Conservation (phyloP, 768 basidiomycete genomes). For the Leucocoprinus birnbaumii region DNA sequence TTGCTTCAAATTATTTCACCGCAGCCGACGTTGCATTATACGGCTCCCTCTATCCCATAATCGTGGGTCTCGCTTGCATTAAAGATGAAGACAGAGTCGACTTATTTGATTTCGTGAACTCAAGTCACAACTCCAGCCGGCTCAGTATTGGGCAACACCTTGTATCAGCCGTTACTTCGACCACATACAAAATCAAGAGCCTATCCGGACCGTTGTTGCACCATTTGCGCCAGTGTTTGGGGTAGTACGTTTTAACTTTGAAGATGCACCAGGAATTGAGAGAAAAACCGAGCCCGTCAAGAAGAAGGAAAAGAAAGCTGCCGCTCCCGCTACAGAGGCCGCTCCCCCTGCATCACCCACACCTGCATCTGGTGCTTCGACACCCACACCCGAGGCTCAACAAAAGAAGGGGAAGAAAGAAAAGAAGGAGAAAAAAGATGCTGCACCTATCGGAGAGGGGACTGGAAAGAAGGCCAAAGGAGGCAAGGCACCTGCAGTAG, state of each 20-base stretch:
- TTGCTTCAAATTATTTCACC: constrained; percentile 81
- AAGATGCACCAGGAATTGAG: constrained; percentile 69
- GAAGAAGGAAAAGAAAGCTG: constrained; percentile 66
- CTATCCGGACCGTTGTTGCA: constrained; percentile 57
- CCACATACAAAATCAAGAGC: constrained; percentile 77
- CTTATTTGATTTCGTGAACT: neutral
- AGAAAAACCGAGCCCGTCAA: constrained; percentile 71
- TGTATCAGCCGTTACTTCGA: constrained; percentile 92
- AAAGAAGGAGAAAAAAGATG: constrained; percentile 55
- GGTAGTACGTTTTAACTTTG: constrained; percentile 66
- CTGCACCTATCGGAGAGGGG: constrained; percentile 21
- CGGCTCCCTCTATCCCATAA: constrained; percentile 77
- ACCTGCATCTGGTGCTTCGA: constrained; percentile 19
- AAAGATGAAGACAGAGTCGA: neutral
- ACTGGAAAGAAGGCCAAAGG: constrained; percentile 37
- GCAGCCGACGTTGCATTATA: constrained; percentile 91
- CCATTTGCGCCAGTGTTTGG: constrained; percentile 49
- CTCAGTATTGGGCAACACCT: constrained; percentile 78
- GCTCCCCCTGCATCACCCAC: constrained; percentile 21
- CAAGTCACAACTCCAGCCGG: constrained; percentile 66
- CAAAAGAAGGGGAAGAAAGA: constrained; percentile 44
- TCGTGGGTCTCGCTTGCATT: constrained; percentile 49
- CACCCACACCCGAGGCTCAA: constrained; percentile 14
- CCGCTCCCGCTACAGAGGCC: constrained; percentile 3
- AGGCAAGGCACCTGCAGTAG: constrained; percentile 44